A percentile compares a stretch with the other conserved stretches of the same genome.
Conservation (phyloP, 2,329 filamentous ascomycete genomes). For the Penicillium rolfsii region DNA sequence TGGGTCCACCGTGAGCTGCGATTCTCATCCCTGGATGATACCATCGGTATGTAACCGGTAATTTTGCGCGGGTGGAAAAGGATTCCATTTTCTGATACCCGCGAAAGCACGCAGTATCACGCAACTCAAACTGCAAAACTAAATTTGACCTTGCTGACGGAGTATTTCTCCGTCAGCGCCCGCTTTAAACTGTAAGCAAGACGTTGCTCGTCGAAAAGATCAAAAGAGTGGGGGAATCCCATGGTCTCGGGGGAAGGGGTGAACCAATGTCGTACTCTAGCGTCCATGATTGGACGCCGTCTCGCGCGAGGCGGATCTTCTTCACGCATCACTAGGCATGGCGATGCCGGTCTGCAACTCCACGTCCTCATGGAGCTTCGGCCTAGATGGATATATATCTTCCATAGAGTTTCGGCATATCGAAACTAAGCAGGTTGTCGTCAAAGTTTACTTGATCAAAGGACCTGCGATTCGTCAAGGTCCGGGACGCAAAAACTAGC, state of each 20-base stretch:
- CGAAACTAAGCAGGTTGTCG: neutral
- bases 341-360: neutral
- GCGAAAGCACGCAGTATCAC: neutral
- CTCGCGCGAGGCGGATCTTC: neutral
- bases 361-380: neutral
- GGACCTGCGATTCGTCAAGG: neutral
- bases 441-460: neutral
- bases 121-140: neutral
- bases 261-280: neutral
- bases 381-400: neutral
- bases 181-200: neutral
- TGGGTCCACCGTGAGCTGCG: neutral
- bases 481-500: neutral
- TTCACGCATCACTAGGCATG: neutral
- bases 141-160: neutral
- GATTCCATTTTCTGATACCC: neutral
- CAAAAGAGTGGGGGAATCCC: neutral
- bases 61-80: neutral
- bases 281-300: neutral
- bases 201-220: neutral
- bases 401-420: neutral
- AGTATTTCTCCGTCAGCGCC: neutral
- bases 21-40: neutral
- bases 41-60: neutral
- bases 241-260: neutral